Base-by-base conservation (phyloP, 495 filamentous ascomycete genomes). In the Penicillium subrubescens region DNA sequence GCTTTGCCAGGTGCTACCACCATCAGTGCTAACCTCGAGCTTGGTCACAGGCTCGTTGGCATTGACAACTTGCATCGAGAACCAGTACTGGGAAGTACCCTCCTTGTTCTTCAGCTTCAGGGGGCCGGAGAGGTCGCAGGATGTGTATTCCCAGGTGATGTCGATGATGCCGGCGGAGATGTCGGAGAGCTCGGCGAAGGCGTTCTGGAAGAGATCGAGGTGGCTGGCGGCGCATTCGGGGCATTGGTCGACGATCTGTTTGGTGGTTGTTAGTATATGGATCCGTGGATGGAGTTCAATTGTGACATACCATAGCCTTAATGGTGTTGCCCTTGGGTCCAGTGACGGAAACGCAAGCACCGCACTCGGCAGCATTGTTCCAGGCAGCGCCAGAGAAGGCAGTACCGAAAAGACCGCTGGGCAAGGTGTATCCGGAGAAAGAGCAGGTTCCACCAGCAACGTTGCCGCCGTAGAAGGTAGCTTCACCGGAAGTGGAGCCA, bases 51-150 rank as follows among this genome's bases (percentile, higher is more conserved):
- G 73, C 53, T 82, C 80, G 61, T 84, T 86, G 66, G 83, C 76
- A 65, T 88, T 88, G 56, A 84, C 74, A 10, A 86, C 83, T 70
- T 87, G 86, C 81, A 88, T 84, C 33, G 78, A 76, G 76, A 87
- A 88, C 83, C 81, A 83, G 69, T 81, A 82, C 35, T 71, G 67
- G 7, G 82, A 83, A 14, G 83, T 80, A 8, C 86, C 86, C 27
- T 77, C 73, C 74, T 89, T 88, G 77, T 84, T 86, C 68, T 82
- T 80, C 41, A 89, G 77, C 59, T 74, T 62, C 12, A 86, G 67
- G n/a, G 83, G 82, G 8, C 79, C 76, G 61, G 74, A 73, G 63
- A 86, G 83, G 51, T 73, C 77, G 67, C 86, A 89, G 48, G 79
- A 64, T 33, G 86, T 81, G 65, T 75, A 79, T 35, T 71, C 68